Base-by-base conservation (phyloP, 139 green algal species). In the Mesotaenium endlicherianum region DNA sequence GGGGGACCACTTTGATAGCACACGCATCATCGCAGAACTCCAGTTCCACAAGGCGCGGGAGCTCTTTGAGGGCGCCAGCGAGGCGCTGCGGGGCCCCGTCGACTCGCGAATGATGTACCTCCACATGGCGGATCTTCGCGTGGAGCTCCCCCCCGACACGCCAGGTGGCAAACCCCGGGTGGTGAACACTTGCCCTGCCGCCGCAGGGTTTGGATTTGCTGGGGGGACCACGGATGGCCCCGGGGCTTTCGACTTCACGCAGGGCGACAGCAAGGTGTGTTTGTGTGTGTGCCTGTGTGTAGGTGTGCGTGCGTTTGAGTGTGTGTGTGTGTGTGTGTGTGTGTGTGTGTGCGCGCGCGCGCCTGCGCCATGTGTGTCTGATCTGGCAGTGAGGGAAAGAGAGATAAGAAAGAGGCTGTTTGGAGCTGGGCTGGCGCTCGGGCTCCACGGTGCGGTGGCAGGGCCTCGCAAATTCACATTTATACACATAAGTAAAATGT, bases 121-220 rank as follows among this genome's bases (percentile, higher is more conserved):
- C 53, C 91, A 96, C 85, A 94, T 97, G 90, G 86, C 83, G 26
- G 82, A 82, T 43, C 72, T 94, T 0, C 6, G 68, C 8, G 91
- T 97, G 42, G 39, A 8, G 4, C 50, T 80, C 30, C 70, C 47
- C 68, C 58, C 85, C 38, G 86, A 4, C 34, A 42, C 75, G 40
- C 4, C 70, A 72, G 60, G 60, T 72, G 70, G 70, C 70, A 31
- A 8, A n/a, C 70, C 70, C 5, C 3, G 4, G 31, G 38, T 79
- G 39, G 77, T 47, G n/a, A 47, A 40, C 26, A 95, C 93, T 8
- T 97, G 94, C 88, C 82, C 80, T 6, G 75, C 92, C 0, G 94
- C 94, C 64, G 95, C 97, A 92, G 94, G 92, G 67, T 95, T 94
- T 67, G 93, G 92, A 77, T 97, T 94, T 93, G 94, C 94, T 11